Conservation (phyloP, 805 yeast genomes). For the Cephaloascus albidus region DNA sequence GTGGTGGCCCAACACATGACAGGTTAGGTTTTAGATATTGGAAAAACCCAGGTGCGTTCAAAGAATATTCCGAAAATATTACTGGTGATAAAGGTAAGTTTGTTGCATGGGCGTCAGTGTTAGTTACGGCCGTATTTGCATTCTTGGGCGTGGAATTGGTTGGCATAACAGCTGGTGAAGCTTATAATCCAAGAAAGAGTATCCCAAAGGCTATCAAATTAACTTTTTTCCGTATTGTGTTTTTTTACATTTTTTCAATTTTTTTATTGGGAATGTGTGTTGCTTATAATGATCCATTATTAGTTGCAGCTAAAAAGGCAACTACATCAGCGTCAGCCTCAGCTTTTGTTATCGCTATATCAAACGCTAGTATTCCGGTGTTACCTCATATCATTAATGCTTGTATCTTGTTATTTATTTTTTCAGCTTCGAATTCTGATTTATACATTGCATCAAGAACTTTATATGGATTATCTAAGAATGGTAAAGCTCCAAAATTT, state of each 20-base stretch:
- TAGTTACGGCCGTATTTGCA: slow-evolving; percentile 61
- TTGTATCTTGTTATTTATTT: slow-evolving; percentile 65
- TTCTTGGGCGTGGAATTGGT: slow-evolving; percentile 63
- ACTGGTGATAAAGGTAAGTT: slow-evolving; percentile 43
- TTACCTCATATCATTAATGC: slow-evolving; percentile 73
- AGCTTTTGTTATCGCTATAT: slow-evolving; percentile 79
- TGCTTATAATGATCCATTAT: slow-evolving; percentile 42
- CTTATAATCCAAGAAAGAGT: slow-evolving; percentile 55
- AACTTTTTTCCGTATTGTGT: slow-evolving; percentile 58
- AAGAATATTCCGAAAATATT: slow-evolving; percentile 26
- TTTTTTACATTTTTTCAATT: slow-evolving; percentile 55
- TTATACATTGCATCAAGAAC: slow-evolving; percentile 72
- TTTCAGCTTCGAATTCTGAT: slow-evolving; percentile 77
- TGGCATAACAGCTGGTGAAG: slow-evolving; percentile 70
- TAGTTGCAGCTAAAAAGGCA: slow-evolving; percentile 39
- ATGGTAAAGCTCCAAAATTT: slow-evolving; percentile 65
- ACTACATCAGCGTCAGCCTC: slow-evolving; percentile 61
- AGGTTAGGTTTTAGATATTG: slow-evolving; percentile 67
- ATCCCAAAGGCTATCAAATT: slow-evolving; percentile 66
- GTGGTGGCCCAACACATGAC: slow-evolving; percentile 73
- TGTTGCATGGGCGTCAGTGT: slow-evolving; percentile 51
- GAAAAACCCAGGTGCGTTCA: slow-evolving; percentile 59
- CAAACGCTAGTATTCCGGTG: slow-evolving; percentile 51
- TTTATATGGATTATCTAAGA: slow-evolving; percentile 59
- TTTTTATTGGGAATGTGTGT: slow-evolving; percentile 63